Evolutionary conservation across 2,329 filamentous ascomycete genomes (phyloP).

Genomic region (Sphaerulina populicola): DNA sequence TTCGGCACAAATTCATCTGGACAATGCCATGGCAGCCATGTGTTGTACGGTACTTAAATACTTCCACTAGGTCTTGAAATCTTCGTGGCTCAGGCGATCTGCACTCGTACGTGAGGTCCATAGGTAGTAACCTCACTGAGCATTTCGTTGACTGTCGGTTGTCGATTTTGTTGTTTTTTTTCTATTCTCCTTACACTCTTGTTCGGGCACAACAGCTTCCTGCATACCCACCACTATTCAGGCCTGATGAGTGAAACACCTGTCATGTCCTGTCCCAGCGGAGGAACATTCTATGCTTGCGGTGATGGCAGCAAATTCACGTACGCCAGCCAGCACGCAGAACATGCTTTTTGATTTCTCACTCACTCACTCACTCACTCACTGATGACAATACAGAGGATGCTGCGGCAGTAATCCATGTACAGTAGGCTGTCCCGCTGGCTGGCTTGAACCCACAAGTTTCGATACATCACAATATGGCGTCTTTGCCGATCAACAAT

Average conservation of each 20-base stretch:
- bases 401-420: conserved; percentile 15
- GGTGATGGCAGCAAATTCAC: conserved; percentile 12
- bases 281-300: conserved; percentile 15
- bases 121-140: background rate
- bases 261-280: conserved; percentile 13
- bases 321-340: background rate
- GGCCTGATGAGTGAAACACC: conserved; percentile 2
- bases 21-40: background rate
- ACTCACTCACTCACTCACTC: too few species aligned
- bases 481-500: conserved; percentile 13
- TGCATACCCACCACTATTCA: background rate
- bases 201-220: background rate
- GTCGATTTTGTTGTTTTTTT: background rate
- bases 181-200: background rate
- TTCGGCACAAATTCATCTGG: background rate
- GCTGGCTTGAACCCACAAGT: conserved; percentile 10
- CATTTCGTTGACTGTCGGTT: background rate
- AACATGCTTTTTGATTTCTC: too few species aligned
- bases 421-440: conserved; percentile 11
- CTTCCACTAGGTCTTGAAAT: background rate
- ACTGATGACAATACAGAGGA: conserved; percentile 4
- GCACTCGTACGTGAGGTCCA: background rate
- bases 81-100: background rate
- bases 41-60: background rate
- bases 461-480: conserved; percentile 14